Evolutionary conservation across 345 rosid species (phyloP).

Genomic region (Populus deltoides): DNA sequence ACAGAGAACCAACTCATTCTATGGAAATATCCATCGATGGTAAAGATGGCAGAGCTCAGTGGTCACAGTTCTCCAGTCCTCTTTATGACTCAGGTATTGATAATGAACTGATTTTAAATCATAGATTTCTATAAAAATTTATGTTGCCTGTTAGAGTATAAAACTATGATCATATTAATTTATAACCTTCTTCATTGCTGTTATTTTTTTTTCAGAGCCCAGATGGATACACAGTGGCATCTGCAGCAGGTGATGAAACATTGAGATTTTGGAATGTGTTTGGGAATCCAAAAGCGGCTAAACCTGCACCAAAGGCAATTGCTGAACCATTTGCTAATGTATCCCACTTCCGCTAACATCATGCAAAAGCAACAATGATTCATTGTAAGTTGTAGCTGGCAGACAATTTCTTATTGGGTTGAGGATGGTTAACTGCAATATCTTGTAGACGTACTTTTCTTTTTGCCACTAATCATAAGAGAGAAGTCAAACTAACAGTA

Average conservation of each 20-base stretch:
- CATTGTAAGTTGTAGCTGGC: background rate
- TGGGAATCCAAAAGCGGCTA: conserved; percentile 51
- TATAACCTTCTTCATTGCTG: background rate
- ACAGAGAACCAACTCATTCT: conserved; percentile 41
- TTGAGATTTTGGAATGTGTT: conserved; percentile 62
- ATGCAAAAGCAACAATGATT: background rate
- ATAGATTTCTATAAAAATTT: background rate
- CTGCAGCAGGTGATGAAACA: conserved; percentile 68
- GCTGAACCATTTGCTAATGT: conserved; percentile 4
- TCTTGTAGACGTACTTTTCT: too few relatives aligned
- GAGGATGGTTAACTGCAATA: too few relatives aligned
- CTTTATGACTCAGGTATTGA: conserved; percentile 34
- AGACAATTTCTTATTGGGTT: too few relatives aligned
- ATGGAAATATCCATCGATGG: conserved; percentile 38
- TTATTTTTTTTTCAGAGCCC: conserved; percentile 37
- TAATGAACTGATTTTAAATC: background rate
- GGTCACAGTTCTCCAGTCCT: conserved; percentile 47
- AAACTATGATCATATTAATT: background rate
- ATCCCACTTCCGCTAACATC: conserved; percentile 9
- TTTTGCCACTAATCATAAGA: too few relatives aligned
- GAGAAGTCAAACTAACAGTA: too few relatives aligned
- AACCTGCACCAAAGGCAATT: conserved; percentile 29
- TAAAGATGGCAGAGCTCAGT: conserved; percentile 43
- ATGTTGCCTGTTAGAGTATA: background rate
- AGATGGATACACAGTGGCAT: conserved; percentile 62